Evolutionary conservation across 768 basidiomycete species (phyloP), one percentile per base, ranked within the genome.

Genomic region (Pleurotus eryngii): DNA sequence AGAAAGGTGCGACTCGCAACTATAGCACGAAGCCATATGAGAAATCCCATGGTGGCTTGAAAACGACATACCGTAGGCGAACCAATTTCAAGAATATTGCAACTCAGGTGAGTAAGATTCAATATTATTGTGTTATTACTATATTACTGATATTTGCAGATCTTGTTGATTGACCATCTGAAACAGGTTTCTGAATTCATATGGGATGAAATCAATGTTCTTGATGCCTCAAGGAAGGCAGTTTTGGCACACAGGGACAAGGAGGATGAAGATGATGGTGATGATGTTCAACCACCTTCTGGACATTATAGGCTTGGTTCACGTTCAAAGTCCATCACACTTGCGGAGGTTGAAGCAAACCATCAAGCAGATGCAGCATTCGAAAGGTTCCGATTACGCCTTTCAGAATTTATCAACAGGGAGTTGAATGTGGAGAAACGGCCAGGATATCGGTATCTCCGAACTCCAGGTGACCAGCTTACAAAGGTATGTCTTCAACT

Each of bases 81-180:
- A 72, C 72, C 2, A 75, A 76, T 49, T 70, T 70, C 60, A 71
- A 70, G 46, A 49, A 74, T 49, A 62, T 73, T 26, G 70, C 64
- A 0, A 27, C 40, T 0, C 74, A 75, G 67, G 74, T 74, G 20
- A 22, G 61, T 38, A 18, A 27, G 17, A 6, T 27, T n/a, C 24
- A 39, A 46, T 35, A 37, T 30, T 30, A 30, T 30, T 9, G 30
- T 8, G n/a, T 37, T 26, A 20, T 20, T n/a, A 37, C 26, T 22
- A 57, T 35, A 20, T 38, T 22, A 40, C 49, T 20, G n/a, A 40
- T 46, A 3, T 35, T 40, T 26, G 18, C 43, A 67, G 65, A 64
- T 69, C 46, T 50, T 66, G 26, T 48, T 30, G 22, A 59, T 59
- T 3, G 60, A 64, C 40, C 66, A 67, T 20, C 46, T 49, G 20